Base-by-base conservation (phyloP, 495 filamentous ascomycete species). In the Podospora sp. region DNA sequence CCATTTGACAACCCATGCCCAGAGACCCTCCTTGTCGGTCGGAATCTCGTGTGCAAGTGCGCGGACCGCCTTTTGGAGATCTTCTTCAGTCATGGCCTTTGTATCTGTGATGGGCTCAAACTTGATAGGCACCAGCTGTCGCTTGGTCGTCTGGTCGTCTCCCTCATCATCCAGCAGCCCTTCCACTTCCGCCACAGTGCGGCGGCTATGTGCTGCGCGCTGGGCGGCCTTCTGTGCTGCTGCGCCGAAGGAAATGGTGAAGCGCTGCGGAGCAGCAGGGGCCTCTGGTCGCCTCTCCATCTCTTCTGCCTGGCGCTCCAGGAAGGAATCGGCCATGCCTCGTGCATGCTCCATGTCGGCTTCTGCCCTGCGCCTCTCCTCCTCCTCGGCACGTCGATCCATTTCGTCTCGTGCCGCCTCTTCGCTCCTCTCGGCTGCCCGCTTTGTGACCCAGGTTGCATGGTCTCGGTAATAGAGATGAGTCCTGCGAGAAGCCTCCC, bases 141-240 rank as follows among this genome's bases (percentile, higher is more conserved):
- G 87, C 77, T 91, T 92, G 9, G 88, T 83, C 6, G 86, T 88
- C 20, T 83, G 81, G 55, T 88, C 86, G 66, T 97, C 91, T 69
- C 96, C 93, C 74, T 97, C 93, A 75, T 97, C 94, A 77, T 98
- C 95, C 62, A 99, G 82, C 20, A 99, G 80, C 14, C 91, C 92
- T 80, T 97, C 96, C 33, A 98, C 91, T 77, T 97, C 96, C 62
- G 93, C 94, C 50, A 93, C 89, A 1, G 92, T 96, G 58, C 94
- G 89, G 51, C 92, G 84, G 27, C 85, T 81, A n/a, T 88, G 85
- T 7, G 83, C 83, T 0, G 84, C 79, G 27, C 89, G 87, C 68
- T 90, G 88, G 36, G 91, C 88, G 49, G 90, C 92, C 75, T 92
- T 90, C 66, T 90, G 87, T 0, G 94, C 94, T 0, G 92, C 92